Evolutionary conservation across 2,329 filamentous ascomycete genomes (phyloP).

Genomic region (Mycogone perniciosa): DNA sequence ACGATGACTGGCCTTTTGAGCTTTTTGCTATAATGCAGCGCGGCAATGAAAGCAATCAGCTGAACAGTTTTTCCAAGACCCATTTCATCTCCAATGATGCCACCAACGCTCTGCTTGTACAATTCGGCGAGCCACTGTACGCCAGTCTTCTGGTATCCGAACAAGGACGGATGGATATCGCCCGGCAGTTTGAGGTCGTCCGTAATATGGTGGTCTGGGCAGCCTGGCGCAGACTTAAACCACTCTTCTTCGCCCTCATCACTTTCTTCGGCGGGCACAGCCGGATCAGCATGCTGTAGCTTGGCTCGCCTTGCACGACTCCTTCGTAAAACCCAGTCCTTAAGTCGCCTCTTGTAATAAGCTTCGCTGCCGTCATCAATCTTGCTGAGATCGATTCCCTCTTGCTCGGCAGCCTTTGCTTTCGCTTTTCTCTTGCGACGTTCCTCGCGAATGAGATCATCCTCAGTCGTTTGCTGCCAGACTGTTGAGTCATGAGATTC

Average conservation of each 20-base stretch:
- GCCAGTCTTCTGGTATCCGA: constrained; percentile 95
- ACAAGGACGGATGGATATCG: constrained; percentile 86
- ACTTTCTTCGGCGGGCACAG: constrained; percentile 34
- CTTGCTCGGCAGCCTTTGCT: constrained; percentile 28
- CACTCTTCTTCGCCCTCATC: constrained; percentile 57
- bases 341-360: constrained; percentile 69
- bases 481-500: constrained; percentile 29
- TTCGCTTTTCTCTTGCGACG: constrained; percentile 39
- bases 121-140: constrained; percentile 95
- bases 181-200: constrained; percentile 77
- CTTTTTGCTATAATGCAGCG: constrained; percentile 84
- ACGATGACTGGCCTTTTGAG: constrained; percentile 81
- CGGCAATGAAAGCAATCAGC: constrained; percentile 72
- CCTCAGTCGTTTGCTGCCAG: constrained; percentile 35
- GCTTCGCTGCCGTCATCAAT: constrained; percentile 87
- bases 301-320: constrained; percentile 36
- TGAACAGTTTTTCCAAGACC: constrained; percentile 88
- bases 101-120: constrained; percentile 81
- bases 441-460: constrained; percentile 32
- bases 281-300: constrained; percentile 29
- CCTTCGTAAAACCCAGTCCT: constrained; percentile 61
- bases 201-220: constrained; percentile 67
- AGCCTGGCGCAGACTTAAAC: constrained; percentile 78
- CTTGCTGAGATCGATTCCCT: constrained; percentile 44
- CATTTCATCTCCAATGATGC: constrained; percentile 97